phyloP scores from a whole-genome alignment of 352 stramenopile species.

The Lagenidium giganteum region DNA sequence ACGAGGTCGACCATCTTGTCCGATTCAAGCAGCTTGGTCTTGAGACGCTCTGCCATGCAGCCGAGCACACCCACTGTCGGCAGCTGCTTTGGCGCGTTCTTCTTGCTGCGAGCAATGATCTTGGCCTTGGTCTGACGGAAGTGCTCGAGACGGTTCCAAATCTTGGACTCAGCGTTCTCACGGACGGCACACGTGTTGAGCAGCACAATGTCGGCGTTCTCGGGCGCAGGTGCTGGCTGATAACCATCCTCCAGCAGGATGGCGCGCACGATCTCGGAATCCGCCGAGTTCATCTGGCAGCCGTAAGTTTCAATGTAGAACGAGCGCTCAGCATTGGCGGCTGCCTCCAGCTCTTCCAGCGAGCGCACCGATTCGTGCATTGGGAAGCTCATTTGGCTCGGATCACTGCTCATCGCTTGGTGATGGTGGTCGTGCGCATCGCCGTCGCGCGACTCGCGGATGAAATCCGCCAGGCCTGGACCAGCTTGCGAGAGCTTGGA shows the following conservation, averaged over 20 bases:
- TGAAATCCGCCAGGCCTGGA: constrained; percentile 65
- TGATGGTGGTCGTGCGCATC: constrained; percentile 21
- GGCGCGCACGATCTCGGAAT: constrained; percentile 97
- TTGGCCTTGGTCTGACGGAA: constrained; percentile 76
- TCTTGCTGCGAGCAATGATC: constrained; percentile 44
- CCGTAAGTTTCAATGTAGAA: constrained; percentile 96
- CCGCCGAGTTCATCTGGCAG: constrained; percentile 99
- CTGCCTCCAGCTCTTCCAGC: constrained; percentile 49
- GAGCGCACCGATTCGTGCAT: constrained; percentile 29
- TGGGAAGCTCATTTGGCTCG: constrained; percentile 80
- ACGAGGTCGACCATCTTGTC: constrained; percentile 97
- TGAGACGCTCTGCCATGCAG: constrained; percentile 99
- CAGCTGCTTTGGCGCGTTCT: constrained; percentile 39
- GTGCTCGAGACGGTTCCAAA: constrained; percentile 82
- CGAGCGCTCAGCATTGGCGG: constrained; percentile 20
- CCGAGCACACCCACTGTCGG: constrained; percentile 95
- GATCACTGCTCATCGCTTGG: constrained; percentile 20
- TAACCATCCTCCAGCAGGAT: constrained; percentile 86
- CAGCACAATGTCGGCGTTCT: constrained; percentile 92
- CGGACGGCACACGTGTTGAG: constrained; percentile 99
- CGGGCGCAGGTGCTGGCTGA: constrained; percentile 45
- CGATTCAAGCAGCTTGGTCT: constrained; percentile 92
- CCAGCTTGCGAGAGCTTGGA: constrained; percentile 38
- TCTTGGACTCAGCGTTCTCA: constrained; percentile 98
- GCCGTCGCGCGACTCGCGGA: constrained; percentile 37